Base-by-base conservation (phyloP, 768 basidiomycete species). In the Lanmaoa rubissima region DNA sequence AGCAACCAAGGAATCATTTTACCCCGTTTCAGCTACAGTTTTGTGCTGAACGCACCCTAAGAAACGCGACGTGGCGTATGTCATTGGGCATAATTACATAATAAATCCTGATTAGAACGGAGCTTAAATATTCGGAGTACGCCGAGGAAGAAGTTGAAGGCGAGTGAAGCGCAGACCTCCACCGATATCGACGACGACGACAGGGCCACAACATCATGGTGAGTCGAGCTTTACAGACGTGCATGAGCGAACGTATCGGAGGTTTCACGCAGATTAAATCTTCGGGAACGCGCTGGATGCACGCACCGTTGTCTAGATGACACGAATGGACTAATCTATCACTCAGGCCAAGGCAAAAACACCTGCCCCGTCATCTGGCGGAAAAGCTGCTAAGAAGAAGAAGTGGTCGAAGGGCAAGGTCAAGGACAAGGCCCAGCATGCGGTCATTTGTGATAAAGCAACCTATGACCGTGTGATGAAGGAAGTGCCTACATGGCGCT, bases 371-470 rank as follows among this genome's bases (percentile, higher is more conserved):
- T 79, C 86, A 48, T 77, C 83, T 62, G 87, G 89, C 64, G 88
- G 90, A 73, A 94, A 94, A 75, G 78, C 89, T 70, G 92, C 91
- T 61, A 98, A 98, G 85, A 98, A 98, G 86, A 98, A 98, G 92
- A 98, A 98, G 85, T 98, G 95, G 95, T 97, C 93, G 67, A 98
- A 98, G 85, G 97, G 97, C 74, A 98, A 98, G 81, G 97, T 99
- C 76, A 99, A 99, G 89, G 97, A 99, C 81, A 99, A 98, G 88
- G 93, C 96, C 70, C 87, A 92, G 72, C 95, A 98, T 84, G 84
- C 92, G 67, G 94, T 98, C 76, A 80, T 87, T 65, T 87, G 96
- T 70, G 96, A 98, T 83, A 96, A 98, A 82, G 64, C 86, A 53
- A 90, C 88, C 66, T 96, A 76, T 77, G 92, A 94, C 79, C 90